Percentiles rank a stretch among this genome's conserved stretches.
Conservation (phyloP, 169 alveolate species). For the Perkinsus chesapeaki region DNA sequence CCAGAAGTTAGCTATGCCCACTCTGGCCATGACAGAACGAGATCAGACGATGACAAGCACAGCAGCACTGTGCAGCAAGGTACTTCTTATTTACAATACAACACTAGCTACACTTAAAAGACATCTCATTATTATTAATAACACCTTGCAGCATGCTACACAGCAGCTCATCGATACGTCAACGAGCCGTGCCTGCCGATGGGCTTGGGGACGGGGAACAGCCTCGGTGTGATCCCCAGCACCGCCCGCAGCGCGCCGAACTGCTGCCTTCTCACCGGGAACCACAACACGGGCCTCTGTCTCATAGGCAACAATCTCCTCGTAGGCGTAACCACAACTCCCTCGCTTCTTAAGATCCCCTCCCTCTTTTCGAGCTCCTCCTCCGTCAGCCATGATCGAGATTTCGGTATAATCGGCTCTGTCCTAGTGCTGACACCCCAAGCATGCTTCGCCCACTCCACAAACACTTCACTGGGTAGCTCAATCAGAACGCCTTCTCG, state of each 20-base stretch:
- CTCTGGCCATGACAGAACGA: background rate
- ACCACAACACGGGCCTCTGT: background rate
- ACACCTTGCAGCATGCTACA: background rate
- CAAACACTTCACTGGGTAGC: background rate
- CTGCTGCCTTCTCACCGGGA: background rate
- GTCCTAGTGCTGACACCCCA: background rate
- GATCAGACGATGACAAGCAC: background rate
- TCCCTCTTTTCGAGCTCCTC: background rate
- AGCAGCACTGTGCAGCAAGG: too few relatives aligned
- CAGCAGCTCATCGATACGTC: background rate
- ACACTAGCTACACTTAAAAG: background rate
- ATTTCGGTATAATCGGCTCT: background rate
- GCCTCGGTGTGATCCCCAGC: background rate
- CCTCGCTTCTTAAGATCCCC: background rate
- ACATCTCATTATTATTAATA: background rate
- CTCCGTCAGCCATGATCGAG: background rate
- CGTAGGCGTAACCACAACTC: background rate
- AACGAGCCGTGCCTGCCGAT: background rate
- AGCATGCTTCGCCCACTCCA: background rate
- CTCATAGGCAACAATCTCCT: background rate
- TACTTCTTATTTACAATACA: background rate
- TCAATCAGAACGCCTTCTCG: background rate
- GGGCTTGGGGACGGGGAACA: background rate
- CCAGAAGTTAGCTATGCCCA: background rate
- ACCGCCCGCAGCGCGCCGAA: background rate